phyloP scores from a whole-genome alignment of 2,329 filamentous ascomycete genomes.

The Apiospora kogelbergensis region DNA sequence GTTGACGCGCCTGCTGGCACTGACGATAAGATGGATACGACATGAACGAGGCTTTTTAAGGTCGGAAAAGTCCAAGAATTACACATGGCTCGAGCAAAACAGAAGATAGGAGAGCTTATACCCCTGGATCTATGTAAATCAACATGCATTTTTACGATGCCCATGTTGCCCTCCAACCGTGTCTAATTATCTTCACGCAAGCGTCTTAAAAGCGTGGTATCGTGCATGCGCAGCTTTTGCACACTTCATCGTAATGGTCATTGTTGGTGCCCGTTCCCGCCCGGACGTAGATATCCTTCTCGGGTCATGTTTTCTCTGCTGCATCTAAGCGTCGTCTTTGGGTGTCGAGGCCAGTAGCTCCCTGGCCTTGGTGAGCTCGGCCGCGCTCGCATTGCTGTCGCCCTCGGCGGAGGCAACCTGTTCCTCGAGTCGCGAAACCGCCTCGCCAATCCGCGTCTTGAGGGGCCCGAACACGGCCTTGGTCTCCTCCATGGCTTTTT shows the following conservation, averaged over 20 bases:
- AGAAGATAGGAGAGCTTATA: slow-evolving; percentile 10
- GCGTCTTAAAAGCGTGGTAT: not conserved
- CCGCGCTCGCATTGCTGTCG: slow-evolving; percentile 41
- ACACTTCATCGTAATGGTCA: not conserved
- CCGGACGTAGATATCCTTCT: not conserved
- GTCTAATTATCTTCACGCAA: not conserved
- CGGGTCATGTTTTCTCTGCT: not conserved
- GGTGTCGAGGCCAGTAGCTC: slow-evolving; percentile 32
- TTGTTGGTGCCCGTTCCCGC: not conserved
- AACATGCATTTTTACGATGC: not conserved
- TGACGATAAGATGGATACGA: slow-evolving; percentile 69
- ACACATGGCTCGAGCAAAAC: not conserved
- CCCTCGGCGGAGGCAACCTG: slow-evolving; percentile 66
- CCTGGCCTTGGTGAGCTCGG: slow-evolving; percentile 57
- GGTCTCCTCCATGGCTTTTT: slow-evolving; percentile 82
- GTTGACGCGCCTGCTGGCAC: slow-evolving; percentile 48
- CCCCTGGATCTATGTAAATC: slow-evolving; percentile 2
- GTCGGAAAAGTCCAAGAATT: not conserved
- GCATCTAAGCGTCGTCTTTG: slow-evolving; percentile 9
- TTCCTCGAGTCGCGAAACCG: slow-evolving; percentile 72
- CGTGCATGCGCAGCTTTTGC: not conserved
- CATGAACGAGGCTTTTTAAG: slow-evolving; percentile 22
- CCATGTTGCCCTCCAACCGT: not conserved
- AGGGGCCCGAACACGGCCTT: slow-evolving; percentile 77
- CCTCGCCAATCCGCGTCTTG: slow-evolving; percentile 67